A percentile compares a stretch with the other conserved stretches of the same genome.
Conservation (phyloP, 2,329 filamentous ascomycete species). For the Metarhizium rileyi region DNA sequence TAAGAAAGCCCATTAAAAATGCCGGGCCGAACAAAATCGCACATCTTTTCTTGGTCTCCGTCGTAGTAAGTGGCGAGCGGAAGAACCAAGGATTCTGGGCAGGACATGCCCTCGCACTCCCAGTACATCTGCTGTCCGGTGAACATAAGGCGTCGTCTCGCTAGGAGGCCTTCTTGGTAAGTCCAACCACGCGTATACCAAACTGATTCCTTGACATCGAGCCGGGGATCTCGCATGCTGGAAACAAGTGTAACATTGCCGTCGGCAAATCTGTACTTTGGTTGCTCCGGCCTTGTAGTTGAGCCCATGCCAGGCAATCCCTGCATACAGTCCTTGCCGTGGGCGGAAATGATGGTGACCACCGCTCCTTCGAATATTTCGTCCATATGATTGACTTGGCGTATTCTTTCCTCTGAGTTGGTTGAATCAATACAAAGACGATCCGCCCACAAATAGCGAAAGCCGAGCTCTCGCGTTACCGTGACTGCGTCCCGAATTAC, state of each 20-base stretch:
- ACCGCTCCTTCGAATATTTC: conserved; percentile 24
- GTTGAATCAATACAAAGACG: conserved; percentile 23
- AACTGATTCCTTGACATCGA: conserved; percentile 19
- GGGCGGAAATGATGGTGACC: conserved; percentile 29
- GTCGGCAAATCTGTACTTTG: conserved; percentile 22
- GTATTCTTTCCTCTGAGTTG: conserved; percentile 14
- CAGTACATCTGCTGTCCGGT: conserved; percentile 30
- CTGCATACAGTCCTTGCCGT: conserved; percentile 21
- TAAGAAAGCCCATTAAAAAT: conserved; percentile 25
- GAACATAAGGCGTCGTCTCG: conserved; percentile 27
- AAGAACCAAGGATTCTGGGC: conserved; percentile 23
- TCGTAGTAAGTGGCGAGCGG: conserved; percentile 24
- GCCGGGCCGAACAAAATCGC: conserved; percentile 24
- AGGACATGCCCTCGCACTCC: conserved; percentile 29
- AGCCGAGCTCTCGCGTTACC: conserved; percentile 21
- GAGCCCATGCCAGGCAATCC: conserved; percentile 25
- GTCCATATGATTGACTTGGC: conserved; percentile 27
- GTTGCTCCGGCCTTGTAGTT: conserved; percentile 17
- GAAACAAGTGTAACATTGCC: conserved; percentile 23
- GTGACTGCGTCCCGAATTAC: conserved; percentile 22
- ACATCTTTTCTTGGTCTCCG: conserved; percentile 23
- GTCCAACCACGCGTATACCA: conserved; percentile 30
- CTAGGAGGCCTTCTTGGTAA: conserved; percentile 28
- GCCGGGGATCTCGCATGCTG: conserved; percentile 20
- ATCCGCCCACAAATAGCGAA: conserved; percentile 30